Conservation (phyloP, 2,329 filamentous ascomycete species). For the Paecilomyces sp. region DNA sequence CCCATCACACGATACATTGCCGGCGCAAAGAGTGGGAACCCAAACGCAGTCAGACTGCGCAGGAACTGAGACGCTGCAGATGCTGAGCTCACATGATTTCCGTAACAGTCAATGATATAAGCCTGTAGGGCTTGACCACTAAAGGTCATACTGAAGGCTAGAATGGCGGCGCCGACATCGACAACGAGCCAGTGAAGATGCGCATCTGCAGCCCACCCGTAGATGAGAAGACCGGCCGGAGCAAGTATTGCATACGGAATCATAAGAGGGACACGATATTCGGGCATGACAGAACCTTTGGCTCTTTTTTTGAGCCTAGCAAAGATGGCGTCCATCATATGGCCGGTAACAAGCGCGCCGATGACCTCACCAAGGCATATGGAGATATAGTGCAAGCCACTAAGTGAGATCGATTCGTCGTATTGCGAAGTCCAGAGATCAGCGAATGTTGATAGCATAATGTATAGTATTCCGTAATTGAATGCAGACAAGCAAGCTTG, state of each 20-base stretch:
- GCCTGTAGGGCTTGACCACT: constrained; percentile 28
- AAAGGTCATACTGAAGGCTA: constrained; percentile 35
- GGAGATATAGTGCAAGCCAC: background rate
- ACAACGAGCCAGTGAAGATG: constrained; percentile 43
- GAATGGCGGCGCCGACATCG: constrained; percentile 41
- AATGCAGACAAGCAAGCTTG: background rate
- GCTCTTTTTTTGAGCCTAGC: background rate
- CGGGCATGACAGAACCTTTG: constrained; percentile 29
- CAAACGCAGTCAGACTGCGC: constrained; percentile 39
- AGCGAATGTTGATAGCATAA: background rate
- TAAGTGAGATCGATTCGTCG: background rate
- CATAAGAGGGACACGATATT: constrained; percentile 53
- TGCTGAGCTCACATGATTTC: constrained; percentile 40
- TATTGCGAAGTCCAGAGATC: background rate
- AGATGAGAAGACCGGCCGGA: constrained; percentile 44
- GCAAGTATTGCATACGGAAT: constrained; percentile 43
- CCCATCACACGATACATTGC: constrained; percentile 27
- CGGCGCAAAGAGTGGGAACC: constrained; percentile 45
- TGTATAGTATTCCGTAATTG: background rate
- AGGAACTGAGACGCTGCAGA: constrained; percentile 42
- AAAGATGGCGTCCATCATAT: background rate
- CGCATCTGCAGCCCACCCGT: constrained; percentile 44
- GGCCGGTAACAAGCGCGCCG: background rate
- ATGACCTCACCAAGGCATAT: background rate
- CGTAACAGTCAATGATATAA: constrained; percentile 32